phyloP scores from a whole-genome alignment of 2,329 filamentous ascomycete species.

The Basipetospora chlamydospora region DNA sequence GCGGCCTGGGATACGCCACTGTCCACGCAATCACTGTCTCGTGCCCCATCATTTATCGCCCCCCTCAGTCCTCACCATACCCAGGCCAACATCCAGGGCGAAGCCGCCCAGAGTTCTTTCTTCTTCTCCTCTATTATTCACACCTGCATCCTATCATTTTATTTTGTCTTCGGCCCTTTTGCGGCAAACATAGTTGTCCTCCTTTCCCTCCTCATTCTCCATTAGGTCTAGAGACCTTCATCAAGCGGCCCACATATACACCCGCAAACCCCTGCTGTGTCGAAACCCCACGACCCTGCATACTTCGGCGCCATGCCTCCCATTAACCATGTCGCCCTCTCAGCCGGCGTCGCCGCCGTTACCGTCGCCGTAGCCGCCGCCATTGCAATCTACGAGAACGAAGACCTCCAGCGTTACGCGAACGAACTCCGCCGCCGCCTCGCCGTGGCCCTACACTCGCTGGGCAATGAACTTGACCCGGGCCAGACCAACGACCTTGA shows the following conservation, averaged over 20 bases:
- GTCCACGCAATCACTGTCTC: slow-evolving; percentile 5
- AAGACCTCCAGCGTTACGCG: slow-evolving; percentile 46
- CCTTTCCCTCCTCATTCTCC: no score
- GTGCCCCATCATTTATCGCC: neutral
- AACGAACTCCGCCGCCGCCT: slow-evolving; percentile 47
- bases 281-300: neutral
- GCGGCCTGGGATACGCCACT: neutral
- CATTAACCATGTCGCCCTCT: slow-evolving; percentile 39
- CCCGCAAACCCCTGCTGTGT: no score
- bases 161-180: no score
- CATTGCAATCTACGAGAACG: slow-evolving; percentile 48
- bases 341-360: slow-evolving; percentile 43
- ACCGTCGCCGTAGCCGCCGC: slow-evolving; percentile 42
- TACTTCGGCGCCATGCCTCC: slow-evolving; percentile 28
- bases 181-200: no score
- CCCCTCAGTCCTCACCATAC: no score
- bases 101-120: neutral
- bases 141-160: neutral
- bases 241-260: no score
- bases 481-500: slow-evolving; percentile 22
- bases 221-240: no score
- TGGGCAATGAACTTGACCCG: slow-evolving; percentile 42
- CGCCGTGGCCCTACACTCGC: slow-evolving; percentile 41
- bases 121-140: neutral
- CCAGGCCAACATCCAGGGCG: no score